Conservation (phyloP, 2,329 filamentous ascomycete genomes). For the Fusarium mexicanum region DNA sequence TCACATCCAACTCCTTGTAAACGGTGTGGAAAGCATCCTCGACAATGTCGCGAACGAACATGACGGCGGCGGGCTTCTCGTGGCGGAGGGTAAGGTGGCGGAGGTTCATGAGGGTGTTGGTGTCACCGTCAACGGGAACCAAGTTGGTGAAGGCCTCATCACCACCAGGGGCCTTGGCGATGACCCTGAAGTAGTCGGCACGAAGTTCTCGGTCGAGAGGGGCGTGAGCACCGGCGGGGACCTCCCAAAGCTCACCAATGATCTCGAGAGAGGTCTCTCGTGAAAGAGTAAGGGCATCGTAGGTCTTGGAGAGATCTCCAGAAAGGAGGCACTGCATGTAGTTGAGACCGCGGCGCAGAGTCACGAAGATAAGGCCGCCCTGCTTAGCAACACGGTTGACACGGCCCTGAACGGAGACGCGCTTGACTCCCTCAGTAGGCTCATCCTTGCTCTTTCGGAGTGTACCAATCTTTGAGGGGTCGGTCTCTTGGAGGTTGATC, state of each 20-base stretch:
- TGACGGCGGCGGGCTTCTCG: conserved; percentile 83
- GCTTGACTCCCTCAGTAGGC: conserved; percentile 34
- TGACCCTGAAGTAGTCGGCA: conserved; percentile 87
- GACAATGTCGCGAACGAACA: conserved; percentile 85
- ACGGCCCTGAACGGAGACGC: conserved; percentile 82
- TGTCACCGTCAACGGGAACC: conserved; percentile 47
- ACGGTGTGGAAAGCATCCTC: conserved; percentile 82
- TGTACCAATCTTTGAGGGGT: conserved; percentile 44
- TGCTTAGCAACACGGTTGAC: conserved; percentile 85
- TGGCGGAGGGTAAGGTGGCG: conserved; percentile 87
- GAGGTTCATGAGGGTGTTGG: conserved; percentile 74
- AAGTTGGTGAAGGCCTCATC: conserved; percentile 92
- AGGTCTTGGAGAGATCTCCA: conserved; percentile 87
- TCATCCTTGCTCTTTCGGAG: conserved; percentile 49
- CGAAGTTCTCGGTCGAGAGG: conserved; percentile 88
- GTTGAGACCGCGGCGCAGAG: conserved; percentile 78
- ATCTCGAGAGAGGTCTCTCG: conserved; percentile 89
- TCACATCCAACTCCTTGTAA: conserved; percentile 79
- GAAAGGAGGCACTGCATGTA: conserved; percentile 69
- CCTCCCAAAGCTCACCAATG: conserved; percentile 82
- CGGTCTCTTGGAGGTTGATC: conserved; percentile 73
- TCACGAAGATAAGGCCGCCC: conserved; percentile 87
- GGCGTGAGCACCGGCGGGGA: conserved; percentile 82
- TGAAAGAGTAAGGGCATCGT: conserved; percentile 86
- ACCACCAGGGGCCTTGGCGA: conserved; percentile 77